These are phyloP conservation scores for Otatea glauca DNA, from an alignment of 176 grass and related monocot species.

Conservation along the genomic window DNA sequence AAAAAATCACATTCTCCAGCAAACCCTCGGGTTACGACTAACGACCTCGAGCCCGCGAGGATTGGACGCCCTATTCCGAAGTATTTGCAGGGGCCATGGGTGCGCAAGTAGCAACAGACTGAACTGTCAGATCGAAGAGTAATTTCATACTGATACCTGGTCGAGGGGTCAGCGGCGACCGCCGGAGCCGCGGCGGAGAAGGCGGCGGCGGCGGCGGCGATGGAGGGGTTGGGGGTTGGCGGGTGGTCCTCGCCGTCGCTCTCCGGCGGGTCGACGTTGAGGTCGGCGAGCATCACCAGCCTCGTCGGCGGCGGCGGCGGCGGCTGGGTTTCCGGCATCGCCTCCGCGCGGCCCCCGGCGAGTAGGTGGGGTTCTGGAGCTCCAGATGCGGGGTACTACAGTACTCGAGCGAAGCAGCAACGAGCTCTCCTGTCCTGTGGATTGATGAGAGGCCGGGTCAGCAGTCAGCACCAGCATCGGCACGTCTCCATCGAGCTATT, in stretches of 20 bases:
- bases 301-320: constrained; percentile 56
- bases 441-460: too few species aligned
- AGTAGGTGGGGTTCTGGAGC: constrained; percentile 8
- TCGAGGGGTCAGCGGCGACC: constrained; percentile 39
- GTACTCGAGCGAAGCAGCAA: too few species aligned
- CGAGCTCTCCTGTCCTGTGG: too few species aligned
- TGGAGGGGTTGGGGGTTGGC: constrained; percentile 48
- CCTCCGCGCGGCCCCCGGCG: constrained; percentile 30
- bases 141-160: constrained; percentile 41
- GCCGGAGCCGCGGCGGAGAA: constrained; percentile 19
- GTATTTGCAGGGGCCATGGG: background rate
- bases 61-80: constrained; percentile 18
- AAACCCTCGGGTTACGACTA: constrained; percentile 18
- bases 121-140: constrained; percentile 23
- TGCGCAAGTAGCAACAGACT: background rate
- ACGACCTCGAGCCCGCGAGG: background rate
- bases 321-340: constrained; percentile 37
- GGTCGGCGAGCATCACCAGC: constrained; percentile 72
- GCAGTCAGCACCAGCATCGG: too few species aligned
- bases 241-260: constrained; percentile 79
- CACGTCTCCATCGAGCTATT: too few species aligned
- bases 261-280: constrained; percentile 81
- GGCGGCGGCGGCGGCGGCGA: constrained; percentile 6
- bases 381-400: background rate
- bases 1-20: background rate